phyloP scores from a whole-genome alignment of 169 alveolate genomes.

The Plasmodium berghei region DNA sequence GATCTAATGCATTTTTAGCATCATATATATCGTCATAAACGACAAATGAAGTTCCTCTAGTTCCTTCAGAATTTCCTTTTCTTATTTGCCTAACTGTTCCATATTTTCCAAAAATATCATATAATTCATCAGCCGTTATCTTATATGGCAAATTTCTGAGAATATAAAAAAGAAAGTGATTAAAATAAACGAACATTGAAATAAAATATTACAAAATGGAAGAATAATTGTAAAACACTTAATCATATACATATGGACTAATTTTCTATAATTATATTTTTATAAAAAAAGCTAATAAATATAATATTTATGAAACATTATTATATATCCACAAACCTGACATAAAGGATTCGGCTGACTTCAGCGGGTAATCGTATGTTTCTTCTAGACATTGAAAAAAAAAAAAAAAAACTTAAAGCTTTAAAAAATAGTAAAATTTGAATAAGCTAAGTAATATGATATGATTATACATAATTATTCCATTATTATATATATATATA shows the following conservation, averaged over 20 bases:
- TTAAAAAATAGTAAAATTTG: neutral
- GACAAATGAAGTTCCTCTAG: conserved; percentile 97
- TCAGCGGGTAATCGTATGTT: conserved; percentile 78
- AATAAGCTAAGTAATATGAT: neutral
- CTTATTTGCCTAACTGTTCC: conserved; percentile 99
- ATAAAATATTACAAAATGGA: neutral
- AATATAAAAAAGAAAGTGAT: neutral
- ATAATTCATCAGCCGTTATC: conserved; percentile 95
- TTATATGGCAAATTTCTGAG: conserved; percentile 90
- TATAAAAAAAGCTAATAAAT: too few relatives aligned
- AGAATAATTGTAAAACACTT: neutral
- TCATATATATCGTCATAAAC: conserved; percentile 98
- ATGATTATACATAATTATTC: too few relatives aligned
- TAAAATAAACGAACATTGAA: neutral
- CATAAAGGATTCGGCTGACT: conserved; percentile 79
- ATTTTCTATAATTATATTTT: neutral
- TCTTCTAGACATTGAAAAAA: conserved; percentile 73
- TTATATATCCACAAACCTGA: conserved; percentile 35
- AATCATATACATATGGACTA: neutral
- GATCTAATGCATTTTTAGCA: conserved; percentile 99
- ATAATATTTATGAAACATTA: too few relatives aligned
- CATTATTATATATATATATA: too few relatives aligned
- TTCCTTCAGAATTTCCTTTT: conserved; percentile 93
- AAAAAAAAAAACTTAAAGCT: conserved; percentile 3
- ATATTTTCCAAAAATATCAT: conserved; percentile 98